Percentiles rank a stretch among this genome's conserved stretches.
Conservation (phyloP, 768 basidiomycete genomes). For the Goffeauzyma gilvescens region DNA sequence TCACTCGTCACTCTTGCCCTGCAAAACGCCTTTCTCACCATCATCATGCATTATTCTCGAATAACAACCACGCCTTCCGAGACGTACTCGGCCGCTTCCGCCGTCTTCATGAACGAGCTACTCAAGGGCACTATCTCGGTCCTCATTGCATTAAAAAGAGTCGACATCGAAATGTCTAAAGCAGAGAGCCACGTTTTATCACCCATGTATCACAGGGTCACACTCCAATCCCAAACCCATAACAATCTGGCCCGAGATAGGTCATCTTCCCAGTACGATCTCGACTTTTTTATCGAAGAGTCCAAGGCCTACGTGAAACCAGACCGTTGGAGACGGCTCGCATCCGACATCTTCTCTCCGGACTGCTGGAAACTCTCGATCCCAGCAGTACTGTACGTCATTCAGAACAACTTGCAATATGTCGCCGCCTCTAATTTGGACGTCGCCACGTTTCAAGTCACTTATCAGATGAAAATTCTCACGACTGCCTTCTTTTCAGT, state of each 20-base stretch:
- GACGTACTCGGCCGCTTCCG: slow-evolving; percentile 79
- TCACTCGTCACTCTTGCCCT: slow-evolving; percentile 44
- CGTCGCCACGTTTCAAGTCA: slow-evolving; percentile 90
- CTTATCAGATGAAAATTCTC: slow-evolving; percentile 92
- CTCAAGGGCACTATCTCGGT: slow-evolving; percentile 79
- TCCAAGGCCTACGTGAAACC: slow-evolving; percentile 9
- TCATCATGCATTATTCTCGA: slow-evolving; percentile 94
- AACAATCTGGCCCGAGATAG: no score
- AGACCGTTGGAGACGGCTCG: slow-evolving; percentile 7
- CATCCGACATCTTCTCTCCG: slow-evolving; percentile 44
- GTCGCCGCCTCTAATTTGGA: slow-evolving; percentile 83
- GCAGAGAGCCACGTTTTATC: slow-evolving; percentile 1
- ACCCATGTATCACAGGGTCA: no score
- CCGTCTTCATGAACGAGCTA: slow-evolving; percentile 83
- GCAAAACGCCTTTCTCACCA: slow-evolving; percentile 74
- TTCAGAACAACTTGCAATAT: slow-evolving; percentile 91
- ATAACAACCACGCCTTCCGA: slow-evolving; percentile 55
- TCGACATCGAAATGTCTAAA: slow-evolving; percentile 35
- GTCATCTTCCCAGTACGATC: slow-evolving; percentile 26
- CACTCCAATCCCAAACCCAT: slow-evolving; percentile 12
- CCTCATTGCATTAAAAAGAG: slow-evolving; percentile 50
- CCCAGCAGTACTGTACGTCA: slow-evolving; percentile 85
- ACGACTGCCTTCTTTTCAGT: slow-evolving; percentile 83
- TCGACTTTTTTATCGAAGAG: slow-evolving; percentile 31
- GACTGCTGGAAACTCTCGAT: slow-evolving; percentile 98